phyloP scores from a whole-genome alignment of 495 filamentous ascomycete genomes.

The Xylaria cubensis region DNA sequence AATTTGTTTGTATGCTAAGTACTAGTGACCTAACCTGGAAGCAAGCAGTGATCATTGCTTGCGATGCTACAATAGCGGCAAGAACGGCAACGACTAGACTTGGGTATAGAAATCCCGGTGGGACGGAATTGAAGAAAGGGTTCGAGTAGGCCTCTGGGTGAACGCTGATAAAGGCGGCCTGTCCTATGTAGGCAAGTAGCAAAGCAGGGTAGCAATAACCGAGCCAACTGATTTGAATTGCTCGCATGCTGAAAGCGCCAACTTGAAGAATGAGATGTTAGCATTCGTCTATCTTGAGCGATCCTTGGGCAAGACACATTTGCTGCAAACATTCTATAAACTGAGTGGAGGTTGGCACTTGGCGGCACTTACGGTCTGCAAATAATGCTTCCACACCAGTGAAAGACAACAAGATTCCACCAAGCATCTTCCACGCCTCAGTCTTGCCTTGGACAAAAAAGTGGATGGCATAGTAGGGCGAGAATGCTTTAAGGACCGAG shows the following conservation, averaged over 20 bases:
- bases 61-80: conserved; percentile 76
- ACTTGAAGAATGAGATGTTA: conserved; percentile 36
- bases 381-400: conserved; percentile 79
- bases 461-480: conserved; percentile 65
- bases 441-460: conserved; percentile 68
- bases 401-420: conserved; percentile 73
- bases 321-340: neutral
- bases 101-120: conserved; percentile 70
- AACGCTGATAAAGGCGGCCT: conserved; percentile 72
- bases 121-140: conserved; percentile 73
- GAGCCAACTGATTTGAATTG: conserved; percentile 72
- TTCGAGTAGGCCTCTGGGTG: conserved; percentile 69
- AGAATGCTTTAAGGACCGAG: conserved; percentile 72
- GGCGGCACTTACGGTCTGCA: conserved; percentile 56
- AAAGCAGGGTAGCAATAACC: conserved; percentile 70
- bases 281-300: neutral
- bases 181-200: conserved; percentile 73
- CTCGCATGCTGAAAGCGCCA: conserved; percentile 67
- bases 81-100: conserved; percentile 69
- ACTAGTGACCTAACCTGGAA: conserved; percentile 49
- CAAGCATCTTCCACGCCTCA: conserved; percentile 69
- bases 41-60: conserved; percentile 78
- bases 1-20: neutral
- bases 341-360: neutral
- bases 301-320: neutral